Conservation (phyloP, 768 basidiomycete species). For the Boletellus ananas region DNA sequence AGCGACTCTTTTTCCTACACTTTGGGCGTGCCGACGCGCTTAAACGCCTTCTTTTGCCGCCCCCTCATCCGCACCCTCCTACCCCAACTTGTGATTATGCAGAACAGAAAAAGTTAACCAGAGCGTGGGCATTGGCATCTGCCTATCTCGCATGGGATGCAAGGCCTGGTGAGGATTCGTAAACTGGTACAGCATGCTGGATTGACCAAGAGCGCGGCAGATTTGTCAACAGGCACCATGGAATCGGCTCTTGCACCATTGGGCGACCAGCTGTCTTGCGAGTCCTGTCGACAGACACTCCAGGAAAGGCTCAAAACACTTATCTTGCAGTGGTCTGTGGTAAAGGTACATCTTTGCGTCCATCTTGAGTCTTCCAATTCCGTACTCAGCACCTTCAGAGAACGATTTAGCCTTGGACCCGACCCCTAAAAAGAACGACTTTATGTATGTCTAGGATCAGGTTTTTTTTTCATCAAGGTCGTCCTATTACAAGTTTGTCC, state of each 20-base stretch:
- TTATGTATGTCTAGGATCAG: not conserved
- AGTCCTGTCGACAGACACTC: conserved; percentile 61
- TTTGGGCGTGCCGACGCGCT: conserved; percentile 80
- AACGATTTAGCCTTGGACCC: conserved; percentile 43
- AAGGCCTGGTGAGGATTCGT: conserved; percentile 54
- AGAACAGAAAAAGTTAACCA: conserved; percentile 74
- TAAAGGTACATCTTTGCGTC: conserved; percentile 51
- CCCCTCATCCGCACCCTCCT: conserved; percentile 74
- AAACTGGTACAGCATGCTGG: not conserved
- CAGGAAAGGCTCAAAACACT: conserved; percentile 65
- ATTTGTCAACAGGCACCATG: conserved; percentile 69
- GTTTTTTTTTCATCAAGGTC: not conserved
- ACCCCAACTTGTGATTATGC: conserved; percentile 63
- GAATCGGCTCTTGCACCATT: conserved; percentile 70
- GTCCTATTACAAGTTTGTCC: not conserved
- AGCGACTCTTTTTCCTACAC: conserved; percentile 79
- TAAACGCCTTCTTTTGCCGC: conserved; percentile 71
- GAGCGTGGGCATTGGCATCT: conserved; percentile 79
- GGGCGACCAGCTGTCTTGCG: conserved; percentile 64
- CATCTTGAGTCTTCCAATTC: not conserved
- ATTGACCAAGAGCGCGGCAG: conserved; percentile 34
- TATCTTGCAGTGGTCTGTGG: conserved; percentile 71
- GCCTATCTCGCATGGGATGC: conserved; percentile 86
- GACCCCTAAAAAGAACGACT: not conserved
- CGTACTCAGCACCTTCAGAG: conserved; percentile 35